These are phyloP conservation scores for Leptographium flavum DNA, from an alignment of 2,329 filamentous ascomycete genomes.

Conservation along the genomic window DNA sequence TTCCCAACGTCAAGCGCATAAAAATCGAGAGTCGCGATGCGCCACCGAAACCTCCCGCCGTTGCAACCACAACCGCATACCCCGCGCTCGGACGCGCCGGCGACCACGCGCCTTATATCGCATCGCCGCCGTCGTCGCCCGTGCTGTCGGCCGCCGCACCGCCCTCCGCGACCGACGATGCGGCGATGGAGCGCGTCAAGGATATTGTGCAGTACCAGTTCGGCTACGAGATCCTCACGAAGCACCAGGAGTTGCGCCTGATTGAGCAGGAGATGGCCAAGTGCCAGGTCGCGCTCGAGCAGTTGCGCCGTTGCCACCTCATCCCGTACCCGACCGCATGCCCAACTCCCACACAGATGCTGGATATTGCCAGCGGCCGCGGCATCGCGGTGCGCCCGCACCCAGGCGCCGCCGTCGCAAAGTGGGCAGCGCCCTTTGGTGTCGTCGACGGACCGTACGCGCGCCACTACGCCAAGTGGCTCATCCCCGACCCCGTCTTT, in stretches of 20 bases:
- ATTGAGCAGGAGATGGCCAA: slow-evolving; percentile 96
- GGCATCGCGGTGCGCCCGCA: slow-evolving; percentile 53
- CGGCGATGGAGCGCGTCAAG: slow-evolving; percentile 39
- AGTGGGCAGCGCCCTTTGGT: slow-evolving; percentile 77
- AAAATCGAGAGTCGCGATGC: slow-evolving; percentile 20
- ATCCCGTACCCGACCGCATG: slow-evolving; percentile 73
- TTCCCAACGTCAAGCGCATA: slow-evolving; percentile 11
- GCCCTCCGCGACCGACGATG: slow-evolving; percentile 7
- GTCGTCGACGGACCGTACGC: slow-evolving; percentile 87
- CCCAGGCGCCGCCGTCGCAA: slow-evolving; percentile 50
- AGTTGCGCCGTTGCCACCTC: slow-evolving; percentile 80
- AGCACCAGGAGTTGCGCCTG: slow-evolving; percentile 84
- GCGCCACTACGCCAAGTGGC: slow-evolving; percentile 89
- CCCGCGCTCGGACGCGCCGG: slow-evolving; percentile 5
- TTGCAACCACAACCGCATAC: too few relatives aligned
- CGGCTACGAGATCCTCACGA: slow-evolving; percentile 79
- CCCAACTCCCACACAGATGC: slow-evolving; percentile 51
- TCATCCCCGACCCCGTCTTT: slow-evolving; percentile 77
- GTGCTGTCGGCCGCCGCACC: slow-evolving; percentile 6
- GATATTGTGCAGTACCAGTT: slow-evolving; percentile 75
- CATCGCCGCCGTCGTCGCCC: slow-evolving; percentile 8
- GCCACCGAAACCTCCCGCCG: background rate
- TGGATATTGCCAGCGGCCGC: slow-evolving; percentile 58
- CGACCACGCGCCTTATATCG: slow-evolving; percentile 1
- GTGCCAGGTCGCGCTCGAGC: slow-evolving; percentile 85